Conservation (phyloP, 2,329 filamentous ascomycete genomes). For the Exophiala viscosa region DNA sequence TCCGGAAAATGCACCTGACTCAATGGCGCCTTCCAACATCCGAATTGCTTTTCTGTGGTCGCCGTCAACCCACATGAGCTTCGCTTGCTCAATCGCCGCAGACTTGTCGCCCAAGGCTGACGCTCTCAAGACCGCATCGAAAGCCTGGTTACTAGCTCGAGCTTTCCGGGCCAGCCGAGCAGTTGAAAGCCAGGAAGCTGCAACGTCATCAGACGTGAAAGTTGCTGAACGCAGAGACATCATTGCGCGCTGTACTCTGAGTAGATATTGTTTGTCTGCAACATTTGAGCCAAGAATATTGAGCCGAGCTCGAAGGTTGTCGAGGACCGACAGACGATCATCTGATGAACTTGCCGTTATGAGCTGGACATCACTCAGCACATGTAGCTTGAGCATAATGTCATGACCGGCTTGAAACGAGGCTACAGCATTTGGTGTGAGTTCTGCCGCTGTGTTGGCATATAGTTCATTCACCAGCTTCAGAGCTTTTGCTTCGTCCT, state of each 20-base stretch:
- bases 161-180: conserved; percentile 83
- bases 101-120: conserved; percentile 78
- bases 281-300: conserved; percentile 84
- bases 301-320: conserved; percentile 69
- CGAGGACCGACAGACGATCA: conserved; percentile 45
- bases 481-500: conserved; percentile 52
- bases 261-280: conserved; percentile 86
- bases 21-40: conserved; percentile 79
- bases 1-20: conserved; percentile 68
- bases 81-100: conserved; percentile 89
- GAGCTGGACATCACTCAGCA: conserved; percentile 68
- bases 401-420: conserved; percentile 84
- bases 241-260: conserved; percentile 78
- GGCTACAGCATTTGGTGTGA: conserved; percentile 72
- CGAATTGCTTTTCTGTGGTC: conserved; percentile 94
- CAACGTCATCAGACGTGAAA: conserved; percentile 71
- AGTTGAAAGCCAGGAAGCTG: conserved; percentile 78
- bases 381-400: conserved; percentile 78
- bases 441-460: conserved; percentile 65
- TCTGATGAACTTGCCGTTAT: conserved; percentile 59
- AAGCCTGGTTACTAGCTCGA: conserved; percentile 78
- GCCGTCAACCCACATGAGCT: conserved; percentile 87
- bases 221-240: conserved; percentile 68
- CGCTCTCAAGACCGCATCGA: conserved; percentile 89
- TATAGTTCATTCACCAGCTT: conserved; percentile 62